Percentiles rank a stretch among this genome's conserved stretches.
Evolutionary conservation across 1,284 basidiomycete genomes (phyloP).

Genomic region (Tremellales sp.): DNA sequence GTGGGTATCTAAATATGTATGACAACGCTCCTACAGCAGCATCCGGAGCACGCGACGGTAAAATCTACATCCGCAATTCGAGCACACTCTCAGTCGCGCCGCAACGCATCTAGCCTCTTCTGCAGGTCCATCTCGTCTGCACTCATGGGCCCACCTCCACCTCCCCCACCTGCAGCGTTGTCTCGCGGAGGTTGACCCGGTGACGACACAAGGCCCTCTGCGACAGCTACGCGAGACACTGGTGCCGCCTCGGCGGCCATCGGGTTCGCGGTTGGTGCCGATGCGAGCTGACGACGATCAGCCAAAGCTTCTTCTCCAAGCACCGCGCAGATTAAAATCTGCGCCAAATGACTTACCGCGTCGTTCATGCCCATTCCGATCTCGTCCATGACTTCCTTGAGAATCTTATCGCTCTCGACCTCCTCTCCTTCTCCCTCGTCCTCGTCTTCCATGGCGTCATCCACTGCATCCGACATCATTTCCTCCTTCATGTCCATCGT

Average conservation of each 20-base stretch:
- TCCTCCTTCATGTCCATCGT: constrained; percentile 99
- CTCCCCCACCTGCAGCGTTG: constrained; percentile 32
- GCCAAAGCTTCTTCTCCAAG: neutral
- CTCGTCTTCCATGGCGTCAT: constrained; percentile 96
- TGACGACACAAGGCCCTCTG: constrained; percentile 56
- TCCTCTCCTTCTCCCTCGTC: constrained; percentile 80
- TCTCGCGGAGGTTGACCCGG: constrained; percentile 49
- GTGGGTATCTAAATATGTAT: neutral
- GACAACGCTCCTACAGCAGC: too few relatives aligned
- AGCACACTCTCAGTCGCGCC: constrained; percentile 44
- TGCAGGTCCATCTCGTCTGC: constrained; percentile 85
- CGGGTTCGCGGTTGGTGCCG: constrained; percentile 70
- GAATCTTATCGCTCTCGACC: constrained; percentile 90
- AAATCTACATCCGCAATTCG: too few relatives aligned
- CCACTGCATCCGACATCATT: constrained; percentile 98
- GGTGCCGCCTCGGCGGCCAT: constrained; percentile 59
- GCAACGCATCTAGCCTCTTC: constrained; percentile 75
- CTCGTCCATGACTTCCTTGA: constrained; percentile 95
- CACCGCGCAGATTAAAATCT: neutral
- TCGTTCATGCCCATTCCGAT: constrained; percentile 91
- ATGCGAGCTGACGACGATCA: constrained; percentile 57
- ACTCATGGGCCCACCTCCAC: constrained; percentile 52
- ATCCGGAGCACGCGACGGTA: too few relatives aligned
- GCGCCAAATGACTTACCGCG: constrained; percentile 62
- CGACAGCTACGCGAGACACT: constrained; percentile 69